Conservation (phyloP, 352 stramenopile genomes). For the Sclerospora graminicola region DNA sequence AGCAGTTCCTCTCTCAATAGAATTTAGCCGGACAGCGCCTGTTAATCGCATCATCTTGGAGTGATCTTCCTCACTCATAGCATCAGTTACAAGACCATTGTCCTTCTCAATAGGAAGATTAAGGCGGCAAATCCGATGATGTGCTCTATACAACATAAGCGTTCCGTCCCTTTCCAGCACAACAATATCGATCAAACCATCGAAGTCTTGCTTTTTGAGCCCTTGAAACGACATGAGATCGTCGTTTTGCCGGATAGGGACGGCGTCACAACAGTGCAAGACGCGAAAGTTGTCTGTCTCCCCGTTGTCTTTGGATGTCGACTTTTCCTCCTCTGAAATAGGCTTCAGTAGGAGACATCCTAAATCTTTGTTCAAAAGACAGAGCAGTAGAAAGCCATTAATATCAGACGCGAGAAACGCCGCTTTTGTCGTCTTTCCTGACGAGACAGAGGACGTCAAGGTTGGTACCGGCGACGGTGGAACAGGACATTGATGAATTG, state of each 20-base stretch:
- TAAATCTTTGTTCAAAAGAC: constrained; percentile 31
- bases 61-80: not conserved
- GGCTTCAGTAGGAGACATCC: constrained; percentile 27
- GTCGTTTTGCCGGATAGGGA: constrained; percentile 17
- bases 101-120: constrained; percentile 5
- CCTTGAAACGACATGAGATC: not conserved
- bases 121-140: constrained; percentile 23
- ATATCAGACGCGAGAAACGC: constrained; percentile 30
- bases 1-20: constrained; percentile 9
- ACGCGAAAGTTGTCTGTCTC: constrained; percentile 6
- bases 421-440: constrained; percentile 4
- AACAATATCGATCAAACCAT: constrained; percentile 26
- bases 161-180: constrained; percentile 22
- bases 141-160: constrained; percentile 25
- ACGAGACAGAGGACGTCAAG: constrained; percentile 1
- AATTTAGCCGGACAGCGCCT: constrained; percentile 16
- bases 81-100: not conserved
- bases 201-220: not conserved
- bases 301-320: constrained; percentile 1
- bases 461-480: constrained; percentile 5
- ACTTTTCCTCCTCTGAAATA: constrained; percentile 9
- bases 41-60: constrained; percentile 5
- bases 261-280: constrained; percentile 32
- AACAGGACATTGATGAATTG: constrained; percentile 13
- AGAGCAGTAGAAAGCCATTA: constrained; percentile 24